Percentiles rank a stretch among this genome's conserved stretches.
phyloP scores from a whole-genome alignment of 148 eudicot genomes.

The Diospyros kaki region DNA sequence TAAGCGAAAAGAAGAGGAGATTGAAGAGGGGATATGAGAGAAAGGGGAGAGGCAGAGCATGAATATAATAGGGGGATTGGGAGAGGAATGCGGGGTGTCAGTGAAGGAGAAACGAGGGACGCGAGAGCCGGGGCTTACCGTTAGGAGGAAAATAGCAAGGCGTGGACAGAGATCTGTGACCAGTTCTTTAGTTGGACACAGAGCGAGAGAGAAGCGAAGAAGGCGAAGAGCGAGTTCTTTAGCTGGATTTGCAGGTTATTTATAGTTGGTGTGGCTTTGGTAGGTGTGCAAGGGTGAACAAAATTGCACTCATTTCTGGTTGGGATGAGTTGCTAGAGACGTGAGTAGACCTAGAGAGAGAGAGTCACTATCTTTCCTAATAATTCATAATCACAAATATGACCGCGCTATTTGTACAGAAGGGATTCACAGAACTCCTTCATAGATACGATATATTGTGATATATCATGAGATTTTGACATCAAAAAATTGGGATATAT shows the following conservation, averaged over 20 bases:
- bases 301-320: no score
- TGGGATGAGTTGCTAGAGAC: no score
- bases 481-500: no score
- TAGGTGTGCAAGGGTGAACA: no score
- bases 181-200: slow-evolving; percentile 6
- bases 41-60: not conserved
- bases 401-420: no score
- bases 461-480: no score
- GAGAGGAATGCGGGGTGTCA: not conserved
- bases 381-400: no score
- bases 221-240: not conserved
- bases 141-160: slow-evolving; percentile 11
- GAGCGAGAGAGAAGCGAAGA: slow-evolving; percentile 14
- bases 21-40: not conserved
- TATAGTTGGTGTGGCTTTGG: slow-evolving; percentile 18
- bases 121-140: slow-evolving; percentile 13
- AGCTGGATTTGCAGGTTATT: not conserved
- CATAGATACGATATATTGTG: no score
- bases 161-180: not conserved
- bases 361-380: no score
- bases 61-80: not conserved
- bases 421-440: no score
- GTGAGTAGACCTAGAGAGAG: no score
- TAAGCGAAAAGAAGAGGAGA: not conserved
- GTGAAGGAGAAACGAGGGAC: not conserved